Conservation (phyloP, 2,329 filamentous ascomycete genomes). For the Trichoderma afroharzianum region DNA sequence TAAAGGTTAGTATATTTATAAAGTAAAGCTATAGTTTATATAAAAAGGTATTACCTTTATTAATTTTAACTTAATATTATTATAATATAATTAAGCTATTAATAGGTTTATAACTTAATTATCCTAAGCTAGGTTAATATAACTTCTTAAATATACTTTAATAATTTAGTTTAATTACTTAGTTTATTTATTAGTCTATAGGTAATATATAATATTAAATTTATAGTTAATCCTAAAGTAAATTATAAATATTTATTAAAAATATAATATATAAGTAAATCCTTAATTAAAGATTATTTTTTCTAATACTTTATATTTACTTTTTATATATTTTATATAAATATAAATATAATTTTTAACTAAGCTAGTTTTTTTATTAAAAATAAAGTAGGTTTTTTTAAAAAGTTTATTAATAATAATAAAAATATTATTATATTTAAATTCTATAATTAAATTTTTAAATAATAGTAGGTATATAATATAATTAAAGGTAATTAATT, state of each 20-base stretch:
- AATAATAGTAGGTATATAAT: not conserved
- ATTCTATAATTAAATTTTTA: no score
- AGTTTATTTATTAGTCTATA: not conserved
- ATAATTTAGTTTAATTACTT: not conserved
- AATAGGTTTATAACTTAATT: not conserved
- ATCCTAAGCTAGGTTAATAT: not conserved
- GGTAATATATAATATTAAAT: not conserved
- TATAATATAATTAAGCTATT: no score
- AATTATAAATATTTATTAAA: no score
- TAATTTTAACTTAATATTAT: no score
- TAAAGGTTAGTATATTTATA: not conserved
- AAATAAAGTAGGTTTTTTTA: not conserved
- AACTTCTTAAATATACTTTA: not conserved
- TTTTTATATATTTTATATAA: not conserved
- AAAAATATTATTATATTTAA: no score
- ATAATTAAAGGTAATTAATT: not conserved
- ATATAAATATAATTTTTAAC: not conserved
- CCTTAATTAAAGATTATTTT: no score
- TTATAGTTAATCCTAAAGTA: not conserved
- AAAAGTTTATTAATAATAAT: no score
- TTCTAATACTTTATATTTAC: no score
- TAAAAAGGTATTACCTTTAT: not conserved
- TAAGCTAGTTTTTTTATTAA: not conserved
- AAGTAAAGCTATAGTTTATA: not conserved
- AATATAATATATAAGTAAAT: no score